Evolutionary conservation across 1,284 basidiomycete genomes (phyloP), one percentile per base, ranked within the genome.

Genomic region (Trametes polyzona): DNA sequence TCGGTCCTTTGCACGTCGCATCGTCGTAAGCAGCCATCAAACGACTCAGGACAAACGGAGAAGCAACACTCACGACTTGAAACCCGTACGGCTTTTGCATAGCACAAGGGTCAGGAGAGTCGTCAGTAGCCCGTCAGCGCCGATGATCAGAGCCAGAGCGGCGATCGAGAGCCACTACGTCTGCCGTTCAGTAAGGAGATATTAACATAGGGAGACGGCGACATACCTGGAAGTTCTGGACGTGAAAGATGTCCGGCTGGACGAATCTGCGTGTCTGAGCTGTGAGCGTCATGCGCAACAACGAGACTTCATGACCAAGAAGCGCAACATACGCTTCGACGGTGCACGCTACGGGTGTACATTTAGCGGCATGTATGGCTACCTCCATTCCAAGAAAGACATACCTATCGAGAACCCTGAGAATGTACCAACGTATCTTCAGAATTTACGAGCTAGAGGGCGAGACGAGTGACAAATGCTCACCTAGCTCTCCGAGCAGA

Each of bases 21-120:
- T 17, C n/a, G 1, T 3, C 3, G n/a, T 40, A 8, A 37, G 29
- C 4, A 11, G 10, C 19, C 6, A 7, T 11, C 10, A 10, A 9
- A 7, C 16, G 17, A 7, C 4, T 21, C 27, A 11, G 14, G 19
- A 0, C 4, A 30, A 14, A 12, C 11, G 14, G 3, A n/a, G n/a
- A n/a, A n/a, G n/a, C n/a, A n/a, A 23, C 29, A 30, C 49, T 19
- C 19, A 51, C 49, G 49, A 43, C 19, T 42, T 51, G 21, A 51
- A 35, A 11, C 49, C 40, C 30, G 40, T 51, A 2, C 49, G 49
- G 32, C 40, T 51, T 4, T 32, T 29, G 12, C 23, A 51, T 23
- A 51, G n/a, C n/a, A 27, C 40, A 4, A 33, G 21, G 3, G 49
- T 51, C 9, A 51, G 39, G 11, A 42, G 30, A 2, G 29, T 24